phyloP scores from a whole-genome alignment of 164 flowering plant species.

The Tetracentron sinense region DNA sequence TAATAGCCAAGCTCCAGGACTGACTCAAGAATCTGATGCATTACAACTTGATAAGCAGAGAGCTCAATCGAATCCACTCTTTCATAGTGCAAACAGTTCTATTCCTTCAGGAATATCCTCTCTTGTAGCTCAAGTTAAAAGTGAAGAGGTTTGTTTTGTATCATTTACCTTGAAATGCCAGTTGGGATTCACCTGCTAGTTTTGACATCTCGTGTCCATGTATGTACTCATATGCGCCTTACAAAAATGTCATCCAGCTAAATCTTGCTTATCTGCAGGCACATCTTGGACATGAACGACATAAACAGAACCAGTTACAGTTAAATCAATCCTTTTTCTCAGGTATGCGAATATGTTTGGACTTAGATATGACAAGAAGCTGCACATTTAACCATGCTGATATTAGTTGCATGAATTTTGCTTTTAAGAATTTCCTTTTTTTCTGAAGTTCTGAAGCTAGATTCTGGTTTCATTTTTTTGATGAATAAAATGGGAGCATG shows the following conservation, averaged over 20 bases:
- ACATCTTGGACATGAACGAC: slow-evolving; percentile 29
- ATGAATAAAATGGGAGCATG: no score
- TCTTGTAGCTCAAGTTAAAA: slow-evolving; percentile 35
- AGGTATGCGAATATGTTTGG: slow-evolving; percentile 29
- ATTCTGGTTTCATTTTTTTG: no score
- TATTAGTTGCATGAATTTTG: no score
- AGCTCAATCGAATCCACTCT: slow-evolving; percentile 25
- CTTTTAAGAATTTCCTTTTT: no score
- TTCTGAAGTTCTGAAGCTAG: no score
- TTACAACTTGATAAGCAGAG: slow-evolving; percentile 35
- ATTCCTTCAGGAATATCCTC: slow-evolving; percentile 16
- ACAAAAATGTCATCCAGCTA: slow-evolving; percentile 10
- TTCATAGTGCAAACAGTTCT: slow-evolving; percentile 23
- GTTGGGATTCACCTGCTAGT: slow-evolving; percentile 9
- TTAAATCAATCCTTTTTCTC: slow-evolving; percentile 28
- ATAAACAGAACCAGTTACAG: slow-evolving; percentile 28
- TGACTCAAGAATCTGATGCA: slow-evolving; percentile 30
- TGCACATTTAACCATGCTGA: no score
- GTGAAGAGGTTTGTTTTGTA: slow-evolving; percentile 50
- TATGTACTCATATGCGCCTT: slow-evolving; percentile 6
- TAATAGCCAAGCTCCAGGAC: slow-evolving; percentile 28
- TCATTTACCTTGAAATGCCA: slow-evolving; percentile 4
- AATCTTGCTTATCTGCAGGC: slow-evolving; percentile 34
- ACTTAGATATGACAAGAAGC: no score
- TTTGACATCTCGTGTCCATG: slow-evolving; percentile 1